phyloP scores from a whole-genome alignment of 192 early-diverging fungal genomes.

The Backusella sp. region DNA sequence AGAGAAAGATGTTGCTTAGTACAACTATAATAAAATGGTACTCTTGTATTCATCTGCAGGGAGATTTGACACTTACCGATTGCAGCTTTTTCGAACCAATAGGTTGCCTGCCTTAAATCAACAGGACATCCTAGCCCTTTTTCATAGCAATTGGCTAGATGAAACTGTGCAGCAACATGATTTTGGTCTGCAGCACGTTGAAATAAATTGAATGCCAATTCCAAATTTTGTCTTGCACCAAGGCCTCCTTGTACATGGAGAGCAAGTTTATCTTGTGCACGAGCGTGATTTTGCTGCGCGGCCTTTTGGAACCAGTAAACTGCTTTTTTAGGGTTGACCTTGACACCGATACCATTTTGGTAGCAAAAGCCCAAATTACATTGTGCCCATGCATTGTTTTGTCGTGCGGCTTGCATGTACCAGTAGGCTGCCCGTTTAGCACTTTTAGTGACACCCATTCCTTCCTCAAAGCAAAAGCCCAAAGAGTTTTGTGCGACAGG shows the following conservation, averaged over 20 bases:
- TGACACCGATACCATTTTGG: slow-evolving; percentile 7
- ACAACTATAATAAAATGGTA: background rate
- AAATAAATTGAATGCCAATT: slow-evolving; percentile 60
- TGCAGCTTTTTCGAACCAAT: slow-evolving; percentile 51
- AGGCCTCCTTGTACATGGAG: slow-evolving; percentile 86
- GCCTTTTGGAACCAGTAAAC: slow-evolving; percentile 65
- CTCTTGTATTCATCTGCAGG: slow-evolving; percentile 14
- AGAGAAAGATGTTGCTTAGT: background rate
- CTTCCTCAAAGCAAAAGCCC: slow-evolving; percentile 82
- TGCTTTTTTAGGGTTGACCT: slow-evolving; percentile 53
- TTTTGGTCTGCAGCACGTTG: slow-evolving; percentile 61
- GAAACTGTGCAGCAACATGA: slow-evolving; percentile 54
- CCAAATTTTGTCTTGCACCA: slow-evolving; percentile 58
- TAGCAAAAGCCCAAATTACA: slow-evolving; percentile 22
- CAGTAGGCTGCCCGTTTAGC: slow-evolving; percentile 65
- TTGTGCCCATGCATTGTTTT: slow-evolving; percentile 56
- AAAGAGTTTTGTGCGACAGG: slow-evolving; percentile 61
- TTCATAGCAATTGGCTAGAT: slow-evolving; percentile 53
- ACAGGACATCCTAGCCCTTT: slow-evolving; percentile 37
- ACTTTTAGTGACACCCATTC: slow-evolving; percentile 62
- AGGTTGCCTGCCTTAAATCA: slow-evolving; percentile 27
- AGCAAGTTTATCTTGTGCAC: slow-evolving; percentile 65
- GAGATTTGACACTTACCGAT: slow-evolving; percentile 56
- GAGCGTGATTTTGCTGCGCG: slow-evolving; percentile 64
- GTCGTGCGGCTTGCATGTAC: slow-evolving; percentile 57